A percentile compares a stretch with the other conserved stretches of the same genome.
Conservation (phyloP, 2,329 filamentous ascomycete genomes). For the Aureobasidium pullulans region DNA sequence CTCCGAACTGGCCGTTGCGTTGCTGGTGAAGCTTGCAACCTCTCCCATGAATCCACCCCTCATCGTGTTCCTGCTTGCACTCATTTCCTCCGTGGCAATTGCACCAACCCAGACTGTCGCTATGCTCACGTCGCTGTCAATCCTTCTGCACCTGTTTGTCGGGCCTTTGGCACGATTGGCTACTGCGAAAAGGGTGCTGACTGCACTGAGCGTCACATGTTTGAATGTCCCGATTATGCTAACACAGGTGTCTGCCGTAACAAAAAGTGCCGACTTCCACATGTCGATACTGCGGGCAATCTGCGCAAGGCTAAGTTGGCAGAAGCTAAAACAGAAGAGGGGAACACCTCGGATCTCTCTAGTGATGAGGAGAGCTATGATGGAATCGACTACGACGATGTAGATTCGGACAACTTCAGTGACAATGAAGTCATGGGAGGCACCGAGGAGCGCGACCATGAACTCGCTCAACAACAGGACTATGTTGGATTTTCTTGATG, state of each 20-base stretch:
- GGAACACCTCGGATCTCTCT: slow-evolving; percentile 52
- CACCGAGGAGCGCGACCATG: slow-evolving; percentile 34
- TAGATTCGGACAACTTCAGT: slow-evolving; percentile 59
- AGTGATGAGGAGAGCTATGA: slow-evolving; percentile 67
- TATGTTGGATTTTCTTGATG: slow-evolving; percentile 40
- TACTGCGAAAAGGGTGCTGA: slow-evolving; percentile 77
- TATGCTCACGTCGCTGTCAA: slow-evolving; percentile 80
- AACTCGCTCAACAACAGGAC: slow-evolving; percentile 47
- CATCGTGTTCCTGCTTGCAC: slow-evolving; percentile 82
- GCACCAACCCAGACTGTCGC: slow-evolving; percentile 75
- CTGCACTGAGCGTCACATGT: slow-evolving; percentile 78
- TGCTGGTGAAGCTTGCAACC: slow-evolving; percentile 72
- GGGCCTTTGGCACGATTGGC: slow-evolving; percentile 74
- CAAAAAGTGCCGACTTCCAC: slow-evolving; percentile 69
- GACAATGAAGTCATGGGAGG: slow-evolving; percentile 34
- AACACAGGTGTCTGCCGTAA: slow-evolving; percentile 78
- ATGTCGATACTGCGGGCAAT: slow-evolving; percentile 81
- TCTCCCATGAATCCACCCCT: slow-evolving; percentile 78
- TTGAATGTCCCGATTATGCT: slow-evolving; percentile 92
- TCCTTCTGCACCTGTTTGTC: slow-evolving; percentile 71
- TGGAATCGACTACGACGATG: slow-evolving; percentile 63
- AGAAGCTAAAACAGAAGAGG: slow-evolving; percentile 27
- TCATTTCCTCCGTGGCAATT: slow-evolving; percentile 84
- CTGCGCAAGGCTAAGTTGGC: slow-evolving; percentile 53
- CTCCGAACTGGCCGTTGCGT: slow-evolving; percentile 72